Evolutionary conservation across 176 grass and related monocot genomes (phyloP).

Genomic region (Oryza officinalis): DNA sequence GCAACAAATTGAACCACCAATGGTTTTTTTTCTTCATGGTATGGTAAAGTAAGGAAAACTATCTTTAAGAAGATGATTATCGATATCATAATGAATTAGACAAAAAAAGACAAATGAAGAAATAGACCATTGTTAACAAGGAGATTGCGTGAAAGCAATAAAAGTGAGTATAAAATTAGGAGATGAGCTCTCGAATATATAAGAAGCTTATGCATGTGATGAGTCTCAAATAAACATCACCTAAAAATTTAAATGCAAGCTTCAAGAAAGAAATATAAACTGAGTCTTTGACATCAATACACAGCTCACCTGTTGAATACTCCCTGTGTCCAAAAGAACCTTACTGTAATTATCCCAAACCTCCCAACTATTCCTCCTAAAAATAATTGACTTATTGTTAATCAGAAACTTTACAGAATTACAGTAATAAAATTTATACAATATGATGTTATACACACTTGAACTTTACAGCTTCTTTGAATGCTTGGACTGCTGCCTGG

Average conservation of each 20-base stretch:
- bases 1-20: neutral
- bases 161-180: neutral
- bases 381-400: conserved; percentile 28
- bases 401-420: neutral
- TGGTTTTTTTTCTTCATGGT: neutral
- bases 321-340: conserved; percentile 79
- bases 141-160: neutral
- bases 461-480: conserved; percentile 95
- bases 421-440: neutral
- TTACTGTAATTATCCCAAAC: conserved; percentile 98
- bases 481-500: conserved; percentile 76
- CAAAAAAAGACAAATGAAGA: neutral
- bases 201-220: neutral
- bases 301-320: conserved; percentile 60
- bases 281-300: neutral
- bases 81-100: neutral
- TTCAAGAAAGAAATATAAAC: neutral
- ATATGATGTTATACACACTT: conserved; percentile 52
- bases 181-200: neutral
- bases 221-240: conserved; percentile 8
- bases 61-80: neutral
- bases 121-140: neutral
- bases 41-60: neutral
- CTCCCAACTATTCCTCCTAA: conserved; percentile 97
- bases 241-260: conserved; percentile 3